A percentile compares a stretch with the other conserved stretches of the same genome.
Evolutionary conservation across 768 basidiomycete species (phyloP).

Genomic region (Trametes maxima): DNA sequence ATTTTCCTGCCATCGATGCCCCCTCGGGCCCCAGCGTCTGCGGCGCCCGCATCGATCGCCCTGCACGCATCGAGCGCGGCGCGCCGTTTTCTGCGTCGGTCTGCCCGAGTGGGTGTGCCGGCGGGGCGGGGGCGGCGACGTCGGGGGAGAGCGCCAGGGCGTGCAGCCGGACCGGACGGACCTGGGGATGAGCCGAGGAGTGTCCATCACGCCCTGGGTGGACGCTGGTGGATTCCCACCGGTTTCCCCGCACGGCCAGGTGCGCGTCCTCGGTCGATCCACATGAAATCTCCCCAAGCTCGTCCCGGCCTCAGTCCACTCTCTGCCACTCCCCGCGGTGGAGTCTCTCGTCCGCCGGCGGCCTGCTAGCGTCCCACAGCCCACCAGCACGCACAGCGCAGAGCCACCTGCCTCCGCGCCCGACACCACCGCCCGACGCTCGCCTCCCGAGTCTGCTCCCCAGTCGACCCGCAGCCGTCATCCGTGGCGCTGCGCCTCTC

Average conservation of each 20-base stretch:
- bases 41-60: background rate
- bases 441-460: background rate
- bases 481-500: conserved; percentile 6
- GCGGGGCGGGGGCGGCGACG: background rate
- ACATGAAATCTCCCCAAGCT: background rate
- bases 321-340: no score
- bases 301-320: background rate
- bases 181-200: conserved; percentile 13
- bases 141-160: background rate
- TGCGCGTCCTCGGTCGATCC: background rate
- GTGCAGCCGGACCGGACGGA: conserved; percentile 13
- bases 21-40: no score
- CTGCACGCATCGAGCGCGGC: background rate
- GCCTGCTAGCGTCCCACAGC: no score
- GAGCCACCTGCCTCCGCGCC: no score
- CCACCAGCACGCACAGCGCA: no score
- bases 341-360: no score
- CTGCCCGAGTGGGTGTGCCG: background rate
- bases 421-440: background rate
- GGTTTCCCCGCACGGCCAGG: background rate
- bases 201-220: conserved; percentile 11
- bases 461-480: conserved; percentile 4
- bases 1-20: no score
- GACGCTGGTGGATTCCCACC: conserved; percentile 8
- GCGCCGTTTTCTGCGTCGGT: background rate